Percentiles rank a stretch among this genome's conserved stretches.
These are phyloP conservation scores for Cyclaneusma minus DNA, from an alignment of 2,329 filamentous ascomycete species.

Conservation along the genomic window DNA sequence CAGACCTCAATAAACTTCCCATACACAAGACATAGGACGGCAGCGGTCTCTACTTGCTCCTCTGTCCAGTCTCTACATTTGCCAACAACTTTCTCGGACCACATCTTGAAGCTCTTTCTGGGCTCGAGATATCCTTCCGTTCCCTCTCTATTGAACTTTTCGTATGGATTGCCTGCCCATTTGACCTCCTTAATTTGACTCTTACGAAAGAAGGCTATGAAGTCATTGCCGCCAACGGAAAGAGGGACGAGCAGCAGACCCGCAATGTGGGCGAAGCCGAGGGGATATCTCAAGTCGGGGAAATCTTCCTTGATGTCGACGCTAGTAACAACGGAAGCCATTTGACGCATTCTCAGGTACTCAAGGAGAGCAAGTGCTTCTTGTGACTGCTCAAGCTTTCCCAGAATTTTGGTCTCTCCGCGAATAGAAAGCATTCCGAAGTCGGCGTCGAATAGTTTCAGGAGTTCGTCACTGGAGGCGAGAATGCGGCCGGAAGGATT, in stretches of 20 bases:
- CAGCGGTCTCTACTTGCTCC: constrained; percentile 77
- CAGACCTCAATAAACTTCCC: constrained; percentile 79
- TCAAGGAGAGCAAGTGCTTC: constrained; percentile 75
- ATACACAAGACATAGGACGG: constrained; percentile 76
- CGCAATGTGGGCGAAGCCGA: constrained; percentile 64
- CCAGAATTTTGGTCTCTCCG: constrained; percentile 80
- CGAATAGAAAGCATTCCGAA: constrained; percentile 72
- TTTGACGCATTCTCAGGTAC: constrained; percentile 61
- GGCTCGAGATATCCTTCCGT: constrained; percentile 65
- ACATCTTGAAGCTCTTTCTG: constrained; percentile 62
- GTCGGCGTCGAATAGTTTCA: constrained; percentile 76
- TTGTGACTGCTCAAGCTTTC: constrained; percentile 58
- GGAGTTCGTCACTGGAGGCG: constrained; percentile 70
- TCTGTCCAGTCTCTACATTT: constrained; percentile 81
- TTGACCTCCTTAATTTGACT: constrained; percentile 62
- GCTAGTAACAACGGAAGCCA: constrained; percentile 63
- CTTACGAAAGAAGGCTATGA: constrained; percentile 82
- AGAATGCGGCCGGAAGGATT: constrained; percentile 86
- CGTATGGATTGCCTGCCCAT: constrained; percentile 72
- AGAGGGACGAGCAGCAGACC: constrained; percentile 72
- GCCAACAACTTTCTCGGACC: constrained; percentile 67
- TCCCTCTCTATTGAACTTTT: constrained; percentile 58
- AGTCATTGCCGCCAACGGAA: constrained; percentile 60
- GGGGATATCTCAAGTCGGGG: constrained; percentile 63
- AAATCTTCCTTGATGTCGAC: constrained; percentile 66